phyloP scores from a whole-genome alignment of 2,329 filamentous ascomycete species.

The Penicillium thymicola region DNA sequence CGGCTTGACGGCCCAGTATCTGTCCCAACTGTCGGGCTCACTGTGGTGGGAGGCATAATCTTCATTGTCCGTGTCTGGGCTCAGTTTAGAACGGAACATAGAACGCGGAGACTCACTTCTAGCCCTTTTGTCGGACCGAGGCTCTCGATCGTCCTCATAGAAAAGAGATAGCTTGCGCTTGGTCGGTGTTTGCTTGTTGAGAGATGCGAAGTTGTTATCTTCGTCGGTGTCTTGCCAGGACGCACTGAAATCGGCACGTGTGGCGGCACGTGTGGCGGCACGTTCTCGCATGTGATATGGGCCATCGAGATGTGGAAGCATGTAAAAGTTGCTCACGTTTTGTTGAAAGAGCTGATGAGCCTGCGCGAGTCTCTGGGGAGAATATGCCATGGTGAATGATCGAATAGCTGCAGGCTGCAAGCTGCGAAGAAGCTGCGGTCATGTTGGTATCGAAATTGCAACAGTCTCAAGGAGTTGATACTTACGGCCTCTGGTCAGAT shows the following conservation, averaged over 20 bases:
- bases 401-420: not conserved
- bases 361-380: not conserved
- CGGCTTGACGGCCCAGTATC: slow-evolving; percentile 1
- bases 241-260: not conserved
- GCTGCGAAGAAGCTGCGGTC: not conserved
- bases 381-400: not conserved
- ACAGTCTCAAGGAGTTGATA: not conserved
- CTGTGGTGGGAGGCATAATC: not conserved
- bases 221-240: slow-evolving; percentile 30
- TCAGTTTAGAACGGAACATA: not conserved
- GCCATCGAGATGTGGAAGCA: not conserved
- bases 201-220: slow-evolving; percentile 35
- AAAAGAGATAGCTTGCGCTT: slow-evolving; percentile 1
- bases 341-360: not conserved
- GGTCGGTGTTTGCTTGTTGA: slow-evolving; percentile 1
- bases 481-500: not conserved
- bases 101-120: not conserved
- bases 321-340: not conserved
- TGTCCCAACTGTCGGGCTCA: slow-evolving; percentile 1
- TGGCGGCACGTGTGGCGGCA: not conserved
- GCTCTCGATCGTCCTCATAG: not conserved
- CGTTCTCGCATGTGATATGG: slow-evolving; percentile 1
- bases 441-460: not conserved
- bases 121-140: not conserved
- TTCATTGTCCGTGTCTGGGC: not conserved